Conservation (phyloP, 2,329 filamentous ascomycete species). For the Alternaria longipes region DNA sequence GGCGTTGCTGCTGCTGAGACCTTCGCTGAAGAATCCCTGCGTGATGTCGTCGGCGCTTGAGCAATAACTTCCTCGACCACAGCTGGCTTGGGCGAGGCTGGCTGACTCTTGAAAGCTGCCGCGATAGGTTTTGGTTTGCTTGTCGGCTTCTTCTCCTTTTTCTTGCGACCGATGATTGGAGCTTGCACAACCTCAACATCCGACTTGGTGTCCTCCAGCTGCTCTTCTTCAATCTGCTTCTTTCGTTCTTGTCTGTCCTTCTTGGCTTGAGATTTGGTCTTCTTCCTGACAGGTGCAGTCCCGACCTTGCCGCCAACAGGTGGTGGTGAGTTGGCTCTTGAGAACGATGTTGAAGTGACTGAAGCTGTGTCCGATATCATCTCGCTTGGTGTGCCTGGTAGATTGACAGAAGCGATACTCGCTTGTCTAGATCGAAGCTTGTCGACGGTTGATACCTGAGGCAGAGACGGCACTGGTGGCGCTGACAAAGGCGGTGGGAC, state of each 20-base stretch:
- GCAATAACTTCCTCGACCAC: slow-evolving; percentile 41
- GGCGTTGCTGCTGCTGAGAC: slow-evolving; percentile 33
- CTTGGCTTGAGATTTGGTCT: slow-evolving; percentile 80
- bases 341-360: slow-evolving; percentile 75
- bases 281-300: slow-evolving; percentile 71
- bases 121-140: slow-evolving; percentile 36
- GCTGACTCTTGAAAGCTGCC: slow-evolving; percentile 36
- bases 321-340: slow-evolving; percentile 74
- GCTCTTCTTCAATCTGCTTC: slow-evolving; percentile 70
- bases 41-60: slow-evolving; percentile 26
- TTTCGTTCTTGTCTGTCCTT: slow-evolving; percentile 73
- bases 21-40: slow-evolving; percentile 31
- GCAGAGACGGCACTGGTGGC: slow-evolving; percentile 39
- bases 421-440: slow-evolving; percentile 61
- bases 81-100: slow-evolving; percentile 41
- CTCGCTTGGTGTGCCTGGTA: slow-evolving; percentile 80
- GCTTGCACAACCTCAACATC: slow-evolving; percentile 66
- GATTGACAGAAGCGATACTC: slow-evolving; percentile 66
- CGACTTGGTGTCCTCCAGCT: slow-evolving; percentile 56
- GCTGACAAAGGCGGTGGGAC: slow-evolving; percentile 55
- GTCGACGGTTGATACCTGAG: slow-evolving; percentile 48
- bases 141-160: slow-evolving; percentile 78
- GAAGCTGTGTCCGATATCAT: slow-evolving; percentile 80
- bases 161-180: slow-evolving; percentile 81
- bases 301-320: slow-evolving; percentile 70